These are phyloP conservation scores for Ophiostoma novo-ulmi DNA, from an alignment of 2,329 filamentous ascomycete genomes.

Conservation along the genomic window DNA sequence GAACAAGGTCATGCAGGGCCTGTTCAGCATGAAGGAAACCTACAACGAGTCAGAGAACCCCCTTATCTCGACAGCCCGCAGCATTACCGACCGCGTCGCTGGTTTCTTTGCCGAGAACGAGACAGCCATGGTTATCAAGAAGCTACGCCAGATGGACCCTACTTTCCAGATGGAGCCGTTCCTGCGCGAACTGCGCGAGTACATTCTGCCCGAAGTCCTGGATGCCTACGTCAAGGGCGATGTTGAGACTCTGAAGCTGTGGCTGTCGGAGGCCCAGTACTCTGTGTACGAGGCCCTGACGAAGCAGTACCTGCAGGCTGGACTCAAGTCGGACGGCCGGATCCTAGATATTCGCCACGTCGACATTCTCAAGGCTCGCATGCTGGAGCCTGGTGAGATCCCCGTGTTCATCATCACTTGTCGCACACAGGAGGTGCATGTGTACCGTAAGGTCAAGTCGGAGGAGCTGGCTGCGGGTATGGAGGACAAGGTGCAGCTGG, in stretches of 20 bases:
- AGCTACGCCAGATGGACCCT: constrained; percentile 93
- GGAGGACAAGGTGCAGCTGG: constrained; percentile 97
- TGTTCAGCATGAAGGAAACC: constrained; percentile 78
- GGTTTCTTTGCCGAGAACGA: constrained; percentile 99
- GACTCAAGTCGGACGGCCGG: constrained; percentile 88
- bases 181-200: constrained; percentile 90
- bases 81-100: constrained; percentile 86
- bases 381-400: constrained; percentile 79
- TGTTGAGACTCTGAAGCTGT: constrained; percentile 80
- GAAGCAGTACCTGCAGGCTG: constrained; percentile 89
- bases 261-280: constrained; percentile 94
- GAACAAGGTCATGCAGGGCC: constrained; percentile 78
- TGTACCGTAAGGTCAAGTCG: constrained; percentile 88
- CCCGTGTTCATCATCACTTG: constrained; percentile 97
- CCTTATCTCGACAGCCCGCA: constrained; percentile 83
- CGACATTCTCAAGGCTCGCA: constrained; percentile 74
- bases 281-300: constrained; percentile 95
- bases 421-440: constrained; percentile 94
- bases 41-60: constrained; percentile 98
- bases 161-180: constrained; percentile 93
- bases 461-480: constrained; percentile 88
- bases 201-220: constrained; percentile 93
- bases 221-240: constrained; percentile 98
- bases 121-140: constrained; percentile 95
- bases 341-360: constrained; percentile 95